Base-by-base conservation (phyloP, 1,284 basidiomycete species). In the Cutaneotrichosporon mucoides region DNA sequence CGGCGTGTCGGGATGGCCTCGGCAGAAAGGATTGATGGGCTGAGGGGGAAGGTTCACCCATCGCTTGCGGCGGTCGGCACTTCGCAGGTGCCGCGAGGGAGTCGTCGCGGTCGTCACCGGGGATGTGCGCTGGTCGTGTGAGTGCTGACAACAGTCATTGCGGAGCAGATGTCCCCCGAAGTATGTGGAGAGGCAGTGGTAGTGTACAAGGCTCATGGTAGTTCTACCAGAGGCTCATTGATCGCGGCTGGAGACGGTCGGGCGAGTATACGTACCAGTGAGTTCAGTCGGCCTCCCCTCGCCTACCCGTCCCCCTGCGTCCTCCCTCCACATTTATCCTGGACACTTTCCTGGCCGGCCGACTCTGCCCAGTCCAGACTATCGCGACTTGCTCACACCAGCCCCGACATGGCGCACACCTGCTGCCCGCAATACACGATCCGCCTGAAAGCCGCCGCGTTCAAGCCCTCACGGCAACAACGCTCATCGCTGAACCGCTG, bases 381-480 rank as follows among this genome's bases (percentile, higher is more conserved):
- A 24, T 24, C 24, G 24, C 24, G 24, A 24, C 57, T 58, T 2
- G 45, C 57, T 48, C 61, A 67, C 35, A 1, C 15, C 45, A 91
- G 90, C 66, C 92, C 92, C 3, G 86, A 94, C 73, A 82, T 93
- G 78, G 83, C 80, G 63, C 76, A 79, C 7, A 89, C 91, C 4
- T 97, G 94, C 73, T 97, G 94, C 73, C 90, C 92, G 0, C 90
- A 92, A 65, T 95, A 94, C 72, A 91, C 92, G 0, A 96, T 96
- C 75, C 88, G 85, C 84, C 81, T 95, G 15, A 88, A 91, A 70
- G 84, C 84, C 0, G 65, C 80, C 0, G 73, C 72, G 15, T 94
- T 93, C 79, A 84, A 84, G 64, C 83, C 88, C 0, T 86, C 86
- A 11, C 88, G 86, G 72, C 88, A 87, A 66, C 90, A 94, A 66